Evolutionary conservation across 495 filamentous ascomycete species (phyloP), one percentile per base, ranked within the genome.

Genomic region (Lophiotrema nucula): DNA sequence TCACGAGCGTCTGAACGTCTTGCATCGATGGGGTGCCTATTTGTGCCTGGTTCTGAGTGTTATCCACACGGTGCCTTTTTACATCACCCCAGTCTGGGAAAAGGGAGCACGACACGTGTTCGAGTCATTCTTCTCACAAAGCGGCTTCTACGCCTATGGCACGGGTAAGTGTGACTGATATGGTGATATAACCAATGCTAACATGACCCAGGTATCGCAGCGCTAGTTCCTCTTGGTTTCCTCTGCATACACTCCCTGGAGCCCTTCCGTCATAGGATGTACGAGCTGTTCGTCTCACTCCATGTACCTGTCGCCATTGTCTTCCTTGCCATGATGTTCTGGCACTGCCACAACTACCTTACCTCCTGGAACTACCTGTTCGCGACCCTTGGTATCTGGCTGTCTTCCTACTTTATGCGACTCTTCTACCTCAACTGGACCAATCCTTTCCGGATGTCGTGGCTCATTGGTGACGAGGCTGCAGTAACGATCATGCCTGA

Each of bases 21-120:
- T 97, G 53, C 92, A 97, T 74, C 85, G 92, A 58, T 97, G 93
- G 93, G 80, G 84, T 22, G 88, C 85, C n/a, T 95, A 93, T 65
- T 74, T 96, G 13, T 92, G 87, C 70, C 77, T 95, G 2, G 88
- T 95, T 65, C 77, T 96, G 31, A 83, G 85, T 53, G 69, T 97
- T 35, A 75, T 96, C 21, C 92, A 97, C 69, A 88, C 85, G 28
- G 73, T 93, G 31, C 92, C 92, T 0, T 97, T 93, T 72, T 95
- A 96, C 61, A 72, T 97, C 53, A 88, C 89, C 44, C 89, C 90
- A 15, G 81, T 93, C 13, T 90, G 86, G 83, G 86, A 93, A 60
- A 78, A 88, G 38, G 85, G 81, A 3, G 89, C 86, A 23, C 74
- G 88, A 68, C 62, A 69, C 11, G 78, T 86, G 23, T 92, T 88